These are phyloP conservation scores for Coemansia furcata DNA, from an alignment of 192 early-diverging fungal genomes.

Conservation along the genomic window DNA sequence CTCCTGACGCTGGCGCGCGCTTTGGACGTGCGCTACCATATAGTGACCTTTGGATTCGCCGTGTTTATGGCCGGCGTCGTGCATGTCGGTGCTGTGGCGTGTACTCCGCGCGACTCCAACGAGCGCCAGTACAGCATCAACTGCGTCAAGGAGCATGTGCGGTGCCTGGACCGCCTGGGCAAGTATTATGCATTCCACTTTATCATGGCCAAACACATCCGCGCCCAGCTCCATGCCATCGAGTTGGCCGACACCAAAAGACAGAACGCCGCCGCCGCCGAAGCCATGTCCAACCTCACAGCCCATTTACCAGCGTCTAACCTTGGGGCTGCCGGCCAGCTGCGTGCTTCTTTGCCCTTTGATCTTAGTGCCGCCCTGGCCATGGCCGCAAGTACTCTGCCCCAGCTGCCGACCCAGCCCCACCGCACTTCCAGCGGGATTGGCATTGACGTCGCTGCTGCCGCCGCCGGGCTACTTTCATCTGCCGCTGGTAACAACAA, in stretches of 20 bases:
- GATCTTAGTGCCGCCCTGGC: conserved; percentile 15
- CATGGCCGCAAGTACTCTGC: background rate
- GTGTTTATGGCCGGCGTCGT: conserved; percentile 55
- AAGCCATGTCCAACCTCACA: background rate
- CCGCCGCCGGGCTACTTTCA: conserved; percentile 10
- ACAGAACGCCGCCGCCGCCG: conserved; percentile 6
- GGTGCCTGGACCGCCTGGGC: conserved; percentile 42
- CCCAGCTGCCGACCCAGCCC: background rate
- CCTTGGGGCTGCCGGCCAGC: background rate
- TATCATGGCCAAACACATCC: conserved; percentile 55
- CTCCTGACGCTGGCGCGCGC: conserved; percentile 25
- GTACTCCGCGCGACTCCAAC: conserved; percentile 33
- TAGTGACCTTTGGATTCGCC: conserved; percentile 49
- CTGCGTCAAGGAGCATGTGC: conserved; percentile 49
- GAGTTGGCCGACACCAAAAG: conserved; percentile 17
- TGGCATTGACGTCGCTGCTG: background rate
- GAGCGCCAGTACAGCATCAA: conserved; percentile 54
- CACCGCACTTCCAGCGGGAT: background rate
- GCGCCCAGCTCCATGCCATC: conserved; percentile 47
- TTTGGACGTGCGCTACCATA: conserved; percentile 50
- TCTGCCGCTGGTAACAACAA: background rate
- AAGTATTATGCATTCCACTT: conserved; percentile 53
- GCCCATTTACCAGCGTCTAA: background rate
- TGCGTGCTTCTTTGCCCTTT: conserved; percentile 1
- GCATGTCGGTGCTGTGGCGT: conserved; percentile 46